Conservation (phyloP, 2,329 filamentous ascomycete species). For the Ceratocystis variospora region DNA sequence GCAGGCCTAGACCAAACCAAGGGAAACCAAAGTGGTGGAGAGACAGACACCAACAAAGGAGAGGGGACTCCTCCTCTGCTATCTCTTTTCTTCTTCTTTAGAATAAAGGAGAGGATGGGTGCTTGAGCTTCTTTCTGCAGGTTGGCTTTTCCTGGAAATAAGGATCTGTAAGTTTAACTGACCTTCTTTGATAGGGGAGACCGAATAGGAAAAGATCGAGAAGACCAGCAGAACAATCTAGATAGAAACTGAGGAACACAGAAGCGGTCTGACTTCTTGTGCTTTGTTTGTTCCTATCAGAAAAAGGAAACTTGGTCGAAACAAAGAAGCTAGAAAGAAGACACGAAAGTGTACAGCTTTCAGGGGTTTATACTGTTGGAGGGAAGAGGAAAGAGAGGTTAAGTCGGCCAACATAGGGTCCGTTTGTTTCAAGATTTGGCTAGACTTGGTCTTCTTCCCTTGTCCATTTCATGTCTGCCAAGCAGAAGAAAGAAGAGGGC, state of each 20-base stretch:
- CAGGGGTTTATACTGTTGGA: background rate
- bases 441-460: background rate
- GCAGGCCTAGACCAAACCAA: background rate
- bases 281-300: background rate
- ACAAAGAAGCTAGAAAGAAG: slow-evolving; percentile 1
- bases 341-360: slow-evolving; percentile 5
- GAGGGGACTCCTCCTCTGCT: background rate
- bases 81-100: too few relatives aligned
- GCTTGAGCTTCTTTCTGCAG: background rate
- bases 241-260: background rate
- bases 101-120: background rate
- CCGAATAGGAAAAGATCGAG: slow-evolving; percentile 18
- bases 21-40: background rate
- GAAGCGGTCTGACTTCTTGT: too few relatives aligned
- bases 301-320: slow-evolving; percentile 2
- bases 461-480: background rate
- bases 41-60: background rate
- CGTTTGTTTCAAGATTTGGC: slow-evolving; percentile 1
- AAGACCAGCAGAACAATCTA: slow-evolving; percentile 8
- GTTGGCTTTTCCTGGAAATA: background rate
- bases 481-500: background rate
- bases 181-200: slow-evolving; percentile 2
- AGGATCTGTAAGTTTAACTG: slow-evolving; percentile 5
- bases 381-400: background rate
- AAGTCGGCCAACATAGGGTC: background rate